Base-by-base conservation (phyloP, 2,329 filamentous ascomycete species). In the Xylaria arbuscula region DNA sequence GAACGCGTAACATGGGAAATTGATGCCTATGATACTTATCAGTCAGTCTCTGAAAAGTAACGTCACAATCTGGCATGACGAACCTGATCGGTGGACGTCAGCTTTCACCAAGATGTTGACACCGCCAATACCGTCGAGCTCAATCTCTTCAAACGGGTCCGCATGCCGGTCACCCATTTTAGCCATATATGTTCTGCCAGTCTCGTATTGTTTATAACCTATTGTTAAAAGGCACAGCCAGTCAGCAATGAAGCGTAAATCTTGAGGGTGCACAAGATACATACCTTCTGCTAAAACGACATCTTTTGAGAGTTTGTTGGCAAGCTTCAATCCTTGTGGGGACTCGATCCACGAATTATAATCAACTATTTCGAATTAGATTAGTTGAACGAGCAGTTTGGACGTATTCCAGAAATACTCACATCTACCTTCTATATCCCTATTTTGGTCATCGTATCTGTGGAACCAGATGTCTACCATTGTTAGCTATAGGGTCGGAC, bases 291-390 rank as follows among this genome's bases (percentile, higher is more conserved):
- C 96, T 36, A 99, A 86, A 67, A 99, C 86, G 24, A 92, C 85
- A 75, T 98, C 90, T 78, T 93, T 94, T 73, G 92, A 87, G 22
- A 98, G 85, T 62, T 84, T 88, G 6, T 87, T 83, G n/a, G 91
- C 86, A 62, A 98, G 86, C 76, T 90, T 92, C 67, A 91, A 88
- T 56, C 88, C 94, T 80, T 95, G 92, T 60, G 94, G 91, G 10
- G 95, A 95, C 83, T 99, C 96, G 75, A 97, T 88, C 96, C 96
- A 99, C 1, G 96, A 98, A 82, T 99, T 99, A 84, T 99, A 99
- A 80, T 99, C 96, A 78, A 98, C 93, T 96, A 69, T 42, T 40
- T n/a, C 45, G 48, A 63, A 19, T 34, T 60, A 72, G 63, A 71
- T 79, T 71, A 77, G 56, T 50, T 19, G 51, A 38, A 34, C 28